A percentile compares a stretch with the other conserved stretches of the same genome.
Conservation (phyloP, 106 monocot genomes). For the Apostasia ramifera region DNA sequence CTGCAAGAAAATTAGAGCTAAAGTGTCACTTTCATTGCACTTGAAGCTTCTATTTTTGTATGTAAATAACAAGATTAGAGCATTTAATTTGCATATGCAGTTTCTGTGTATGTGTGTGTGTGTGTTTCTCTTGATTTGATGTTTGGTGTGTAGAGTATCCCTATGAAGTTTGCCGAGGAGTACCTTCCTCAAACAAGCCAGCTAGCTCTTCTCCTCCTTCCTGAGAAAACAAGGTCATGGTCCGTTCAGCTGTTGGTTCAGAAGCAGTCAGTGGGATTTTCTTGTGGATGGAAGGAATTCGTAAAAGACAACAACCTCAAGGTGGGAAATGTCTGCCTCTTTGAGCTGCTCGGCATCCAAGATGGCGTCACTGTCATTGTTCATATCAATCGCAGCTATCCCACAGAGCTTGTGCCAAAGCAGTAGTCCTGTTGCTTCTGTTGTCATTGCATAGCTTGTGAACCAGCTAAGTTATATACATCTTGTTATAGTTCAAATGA, state of each 20-base stretch:
- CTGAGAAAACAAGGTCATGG: conserved; percentile 7
- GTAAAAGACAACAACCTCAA: conserved; percentile 16
- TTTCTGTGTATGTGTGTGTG: too few species aligned
- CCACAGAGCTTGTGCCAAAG: too few species aligned
- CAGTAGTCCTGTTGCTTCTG: too few species aligned
- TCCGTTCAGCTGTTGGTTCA: not conserved
- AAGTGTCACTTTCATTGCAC: too few species aligned
- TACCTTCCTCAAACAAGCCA: conserved; percentile 5
- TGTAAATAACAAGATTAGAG: too few species aligned
- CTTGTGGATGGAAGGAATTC: conserved; percentile 12
- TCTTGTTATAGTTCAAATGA: too few species aligned
- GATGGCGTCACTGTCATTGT: conserved; percentile 7
- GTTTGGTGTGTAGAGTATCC: conserved; percentile 5
- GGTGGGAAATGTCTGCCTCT: conserved; percentile 22
- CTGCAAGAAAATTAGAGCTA: too few species aligned
- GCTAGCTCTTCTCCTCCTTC: conserved; percentile 7
- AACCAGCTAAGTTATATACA: too few species aligned
- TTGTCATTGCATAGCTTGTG: too few species aligned
- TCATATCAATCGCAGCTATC: conserved; percentile 2
- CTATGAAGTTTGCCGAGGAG: conserved; percentile 4
- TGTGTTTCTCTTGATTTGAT: too few species aligned
- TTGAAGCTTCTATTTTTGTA: too few species aligned
- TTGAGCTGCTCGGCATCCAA: conserved; percentile 6
- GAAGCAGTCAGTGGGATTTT: not conserved
- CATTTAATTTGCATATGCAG: too few species aligned